Conservation (phyloP, 2,329 filamentous ascomycete genomes). For the Botryotinia narcissicola region DNA sequence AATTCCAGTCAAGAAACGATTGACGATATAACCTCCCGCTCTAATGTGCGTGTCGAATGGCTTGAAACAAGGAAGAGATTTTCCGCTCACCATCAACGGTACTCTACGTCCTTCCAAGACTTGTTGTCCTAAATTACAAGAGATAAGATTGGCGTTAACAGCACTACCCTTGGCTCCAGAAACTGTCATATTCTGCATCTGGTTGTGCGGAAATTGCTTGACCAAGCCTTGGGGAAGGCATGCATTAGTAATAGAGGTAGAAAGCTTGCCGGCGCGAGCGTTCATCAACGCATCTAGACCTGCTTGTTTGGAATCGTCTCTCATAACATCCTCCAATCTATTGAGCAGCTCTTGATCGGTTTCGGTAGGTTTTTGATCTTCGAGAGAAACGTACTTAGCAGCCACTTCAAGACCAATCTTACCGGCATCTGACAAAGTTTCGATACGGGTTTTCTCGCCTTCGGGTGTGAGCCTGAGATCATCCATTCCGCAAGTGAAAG, state of each 20-base stretch:
- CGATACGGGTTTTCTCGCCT: constrained; percentile 69
- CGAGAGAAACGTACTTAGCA: constrained; percentile 82
- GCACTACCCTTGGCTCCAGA: constrained; percentile 90
- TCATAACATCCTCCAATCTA: constrained; percentile 82
- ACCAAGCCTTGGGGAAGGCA: constrained; percentile 81
- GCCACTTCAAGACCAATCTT: constrained; percentile 75
- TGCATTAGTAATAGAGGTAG: constrained; percentile 70
- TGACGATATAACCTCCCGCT: constrained; percentile 89
- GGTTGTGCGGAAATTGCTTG: constrained; percentile 92
- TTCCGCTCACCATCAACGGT: constrained; percentile 96
- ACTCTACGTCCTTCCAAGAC: constrained; percentile 93
- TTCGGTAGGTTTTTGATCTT: constrained; percentile 58
- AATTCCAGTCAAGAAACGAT: constrained; percentile 96
- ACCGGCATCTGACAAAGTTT: constrained; percentile 65
- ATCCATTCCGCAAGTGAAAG: constrained; percentile 96
- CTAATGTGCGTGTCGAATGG: constrained; percentile 86
- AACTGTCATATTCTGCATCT: constrained; percentile 98
- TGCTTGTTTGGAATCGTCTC: constrained; percentile 87
- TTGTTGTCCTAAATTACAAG: constrained; percentile 95
- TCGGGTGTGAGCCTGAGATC: constrained; percentile 81
- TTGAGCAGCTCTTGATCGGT: constrained; percentile 69
- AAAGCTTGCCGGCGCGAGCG: constrained; percentile 64
- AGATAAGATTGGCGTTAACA: constrained; percentile 97
- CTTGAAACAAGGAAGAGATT: constrained; percentile 90
- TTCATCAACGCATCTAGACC: constrained; percentile 89